These are phyloP conservation scores for Rosa lucieae DNA, from an alignment of 306 rosid species.

Conservation along the genomic window DNA sequence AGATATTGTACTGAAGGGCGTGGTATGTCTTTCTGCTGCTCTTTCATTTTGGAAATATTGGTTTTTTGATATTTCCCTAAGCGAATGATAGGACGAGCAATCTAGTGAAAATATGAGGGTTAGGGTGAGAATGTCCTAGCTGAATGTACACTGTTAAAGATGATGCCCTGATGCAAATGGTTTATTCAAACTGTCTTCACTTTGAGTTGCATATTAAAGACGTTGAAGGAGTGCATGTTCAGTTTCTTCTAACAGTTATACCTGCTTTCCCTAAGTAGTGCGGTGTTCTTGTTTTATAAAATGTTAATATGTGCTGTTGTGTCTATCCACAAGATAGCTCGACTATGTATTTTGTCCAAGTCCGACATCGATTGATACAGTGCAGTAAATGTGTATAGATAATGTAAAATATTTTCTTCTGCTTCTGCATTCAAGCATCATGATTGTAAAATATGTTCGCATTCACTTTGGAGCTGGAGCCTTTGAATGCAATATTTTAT, in stretches of 20 bases:
- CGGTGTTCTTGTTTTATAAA: background rate
- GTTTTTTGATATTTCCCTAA: background rate
- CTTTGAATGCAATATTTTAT: background rate
- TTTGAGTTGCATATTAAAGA: background rate
- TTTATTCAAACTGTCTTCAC: background rate
- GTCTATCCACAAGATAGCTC: background rate
- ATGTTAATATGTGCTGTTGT: background rate
- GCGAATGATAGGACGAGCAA: background rate
- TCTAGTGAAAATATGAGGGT: background rate
- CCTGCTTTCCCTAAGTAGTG: background rate
- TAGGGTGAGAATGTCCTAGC: background rate
- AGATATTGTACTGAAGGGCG: slow-evolving; percentile 85
- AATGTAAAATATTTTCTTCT: background rate
- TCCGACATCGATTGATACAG: background rate
- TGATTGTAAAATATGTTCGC: too few relatives aligned
- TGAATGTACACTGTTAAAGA: background rate
- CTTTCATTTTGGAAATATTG: background rate
- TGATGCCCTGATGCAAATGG: background rate
- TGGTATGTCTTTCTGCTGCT: slow-evolving; percentile 52
- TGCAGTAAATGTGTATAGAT: background rate
- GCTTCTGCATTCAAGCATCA: too few relatives aligned
- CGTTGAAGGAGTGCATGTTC: background rate
- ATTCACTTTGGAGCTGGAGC: background rate
- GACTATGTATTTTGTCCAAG: too few relatives aligned
- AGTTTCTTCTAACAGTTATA: background rate